phyloP scores from a whole-genome alignment of 768 basidiomycete species.

The Dictyophora rubrovolvata region DNA sequence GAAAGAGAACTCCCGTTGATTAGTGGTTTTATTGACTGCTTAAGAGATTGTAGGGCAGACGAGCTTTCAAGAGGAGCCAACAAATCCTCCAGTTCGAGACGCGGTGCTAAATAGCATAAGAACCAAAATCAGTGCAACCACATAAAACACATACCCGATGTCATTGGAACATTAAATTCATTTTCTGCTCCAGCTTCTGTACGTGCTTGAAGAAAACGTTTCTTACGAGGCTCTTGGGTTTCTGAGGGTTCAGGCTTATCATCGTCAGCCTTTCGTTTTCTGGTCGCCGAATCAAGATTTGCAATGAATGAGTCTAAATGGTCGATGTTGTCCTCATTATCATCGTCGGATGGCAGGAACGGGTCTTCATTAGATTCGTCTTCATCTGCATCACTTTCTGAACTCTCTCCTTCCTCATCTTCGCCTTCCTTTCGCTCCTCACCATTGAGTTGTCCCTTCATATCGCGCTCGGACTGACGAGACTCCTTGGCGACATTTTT shows the following conservation, averaged over 20 bases:
- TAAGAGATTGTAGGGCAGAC: conserved; percentile 49
- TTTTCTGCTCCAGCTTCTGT: conserved; percentile 74
- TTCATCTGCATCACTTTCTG: conserved; percentile 22
- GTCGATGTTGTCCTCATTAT: conserved; percentile 42
- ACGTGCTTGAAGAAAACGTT: conserved; percentile 57
- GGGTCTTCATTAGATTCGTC: conserved; percentile 13
- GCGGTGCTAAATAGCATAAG: neutral
- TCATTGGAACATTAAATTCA: conserved; percentile 54
- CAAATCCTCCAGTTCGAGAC: conserved; percentile 51
- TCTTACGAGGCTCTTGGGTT: conserved; percentile 32
- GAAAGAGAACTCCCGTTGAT: conserved; percentile 52
- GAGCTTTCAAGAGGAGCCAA: conserved; percentile 62
- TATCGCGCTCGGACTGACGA: conserved; percentile 24
- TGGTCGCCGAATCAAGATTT: conserved; percentile 41
- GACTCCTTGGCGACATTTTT: neutral
- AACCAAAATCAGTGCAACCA: neutral
- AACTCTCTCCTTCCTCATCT: conserved; percentile 29
- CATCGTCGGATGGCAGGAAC: conserved; percentile 32
- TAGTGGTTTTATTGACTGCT: conserved; percentile 60
- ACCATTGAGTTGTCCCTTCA: conserved; percentile 7
- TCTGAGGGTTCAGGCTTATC: conserved; percentile 16
- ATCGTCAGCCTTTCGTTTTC: conserved; percentile 60
- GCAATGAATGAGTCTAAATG: conserved; percentile 67
- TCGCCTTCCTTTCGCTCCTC: conserved; percentile 28
- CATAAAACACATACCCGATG: conserved; percentile 30